Percentiles rank a stretch among this genome's conserved stretches.
Evolutionary conservation across 352 stramenopile species (phyloP).

Genomic region (Pythium pyrilobum): DNA sequence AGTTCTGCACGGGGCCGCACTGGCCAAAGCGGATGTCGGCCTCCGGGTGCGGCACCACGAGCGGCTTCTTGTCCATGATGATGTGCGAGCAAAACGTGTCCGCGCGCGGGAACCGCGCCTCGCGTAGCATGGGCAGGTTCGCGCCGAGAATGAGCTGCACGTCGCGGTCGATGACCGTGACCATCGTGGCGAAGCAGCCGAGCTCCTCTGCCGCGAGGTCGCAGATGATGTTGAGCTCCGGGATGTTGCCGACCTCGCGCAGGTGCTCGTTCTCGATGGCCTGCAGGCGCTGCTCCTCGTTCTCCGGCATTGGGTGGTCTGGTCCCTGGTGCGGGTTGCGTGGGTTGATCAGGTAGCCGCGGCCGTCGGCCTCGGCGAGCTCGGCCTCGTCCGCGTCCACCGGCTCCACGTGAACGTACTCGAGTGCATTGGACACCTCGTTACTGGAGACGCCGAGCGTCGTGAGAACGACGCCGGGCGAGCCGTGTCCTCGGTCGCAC

Average conservation of each 20-base stretch:
- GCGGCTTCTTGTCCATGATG: slow-evolving; percentile 52
- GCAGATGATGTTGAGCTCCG: slow-evolving; percentile 67
- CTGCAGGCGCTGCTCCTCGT: slow-evolving; percentile 42
- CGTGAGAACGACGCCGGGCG: not conserved
- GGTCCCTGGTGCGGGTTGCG: not conserved
- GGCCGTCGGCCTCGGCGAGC: slow-evolving; percentile 7
- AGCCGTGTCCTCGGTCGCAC: not conserved
- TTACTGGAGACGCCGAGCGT: slow-evolving; percentile 1
- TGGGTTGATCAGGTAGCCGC: slow-evolving; percentile 11
- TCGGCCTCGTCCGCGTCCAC: not conserved
- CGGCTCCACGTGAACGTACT: slow-evolving; percentile 3
- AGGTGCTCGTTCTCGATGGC: slow-evolving; percentile 29
- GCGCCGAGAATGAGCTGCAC: slow-evolving; percentile 43
- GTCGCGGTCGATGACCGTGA: slow-evolving; percentile 50
- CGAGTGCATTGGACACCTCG: slow-evolving; percentile 5
- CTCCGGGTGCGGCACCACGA: slow-evolving; percentile 50
- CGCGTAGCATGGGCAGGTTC: slow-evolving; percentile 26
- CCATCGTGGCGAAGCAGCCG: slow-evolving; percentile 42
- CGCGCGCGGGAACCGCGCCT: slow-evolving; percentile 37
- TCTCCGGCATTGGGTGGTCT: slow-evolving; percentile 18
- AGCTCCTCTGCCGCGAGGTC: slow-evolving; percentile 48
- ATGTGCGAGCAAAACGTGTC: slow-evolving; percentile 51
- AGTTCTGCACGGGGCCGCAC: slow-evolving; percentile 8
- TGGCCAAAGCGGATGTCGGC: slow-evolving; percentile 58
- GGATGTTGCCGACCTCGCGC: slow-evolving; percentile 31